Evolutionary conservation across 768 basidiomycete genomes (phyloP), one percentile per base, ranked within the genome.

Genomic region (Mycena polygramma): DNA sequence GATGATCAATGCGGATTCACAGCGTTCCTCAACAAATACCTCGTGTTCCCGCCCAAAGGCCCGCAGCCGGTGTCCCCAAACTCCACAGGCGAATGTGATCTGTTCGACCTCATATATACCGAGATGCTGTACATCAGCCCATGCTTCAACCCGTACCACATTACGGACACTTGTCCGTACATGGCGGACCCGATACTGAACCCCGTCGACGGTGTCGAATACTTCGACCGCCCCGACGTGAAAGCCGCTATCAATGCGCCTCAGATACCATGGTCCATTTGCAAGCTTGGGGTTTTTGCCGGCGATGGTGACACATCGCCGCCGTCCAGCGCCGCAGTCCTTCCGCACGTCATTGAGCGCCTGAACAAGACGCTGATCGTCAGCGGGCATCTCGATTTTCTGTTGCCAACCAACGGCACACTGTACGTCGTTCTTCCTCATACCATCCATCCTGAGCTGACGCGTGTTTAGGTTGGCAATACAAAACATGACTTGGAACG

Each of bases 401-500:
- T 5, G 11, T 41, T 63, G 48, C 62, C 62, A 5, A 43, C 62
- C 14, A 63, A 63, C 20, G 62, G 62, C 6, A 63, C 62, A 1
- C 19, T 63, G 51, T 53, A 17, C 2, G 62, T 53, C 3, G 14
- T 17, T 26, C 13, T 30, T 41, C 13, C 48, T 49, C 45, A 46
- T 46, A 7, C 22, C 51, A 2, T 11, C 15, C 10, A 37, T 19
- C 7, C 30, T 26, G 11, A 36, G 35, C 9, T 49, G 8, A 24
- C 41, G 36, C 13, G 7, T 14, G 2, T 37, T 8, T 22, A 65
- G 63, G 45, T 30, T 65, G 43, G 54, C 63, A 26, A 65, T 65
- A 20, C 63, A 65, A 64, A 65, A 65, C 63, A 65, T 65, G 63
- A 65, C 54, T 19, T 65, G 63, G 63, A 65, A 57, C 45, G 54